Base-by-base conservation (phyloP, 2,329 filamentous ascomycete species). In the Colletotrichum ledebouriae region DNA sequence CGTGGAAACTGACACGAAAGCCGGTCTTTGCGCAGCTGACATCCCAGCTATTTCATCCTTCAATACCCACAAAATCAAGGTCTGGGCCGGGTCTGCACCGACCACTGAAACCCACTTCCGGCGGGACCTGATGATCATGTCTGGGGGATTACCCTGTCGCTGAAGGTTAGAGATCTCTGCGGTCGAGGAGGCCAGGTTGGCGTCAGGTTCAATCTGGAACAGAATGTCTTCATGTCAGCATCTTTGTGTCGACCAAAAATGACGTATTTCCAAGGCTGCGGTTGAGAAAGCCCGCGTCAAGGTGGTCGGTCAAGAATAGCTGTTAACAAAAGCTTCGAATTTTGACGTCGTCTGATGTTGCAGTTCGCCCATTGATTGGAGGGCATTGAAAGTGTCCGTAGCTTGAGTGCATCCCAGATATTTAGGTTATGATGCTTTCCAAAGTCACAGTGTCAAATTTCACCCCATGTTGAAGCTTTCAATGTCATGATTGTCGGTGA, bases 101-200 rank as follows among this genome's bases (percentile, higher is more conserved):
- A 41, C 52, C 12, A 11, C 34, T 37, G 34, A 56, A 56, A 22
- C 52, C 49, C 49, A 53, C 29, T 34, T 29, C 49, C 12, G 49
- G 42, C 25, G 22, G 56, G 29, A 59, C 17, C 33, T 20, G 41
- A 22, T 22, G 56, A 59, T 59, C 56, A 37, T 47, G 42, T 59
- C 42, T 37, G 49, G 29, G 55, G 33, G 29, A 34, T 29, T 11
- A 37, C 22, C 56, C 56, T n/a, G 37, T 22, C 29, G n/a, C 15
- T 34, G 25, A 47, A 59, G 25, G 29, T 47, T 11, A n/a, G 20
- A 47, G 29, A 17, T 17, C 17, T 33, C 15, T 33, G 49, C 34
- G 17, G 34, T 17, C 25, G 29, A 29, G 34, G 34, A 39, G 37
- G n/a, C 13, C 33, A 15, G 34, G 34, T 34, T 55, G 17, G 34